Base-by-base conservation (phyloP, 768 basidiomycete genomes). In the Hygrophorus pudorinus region DNA sequence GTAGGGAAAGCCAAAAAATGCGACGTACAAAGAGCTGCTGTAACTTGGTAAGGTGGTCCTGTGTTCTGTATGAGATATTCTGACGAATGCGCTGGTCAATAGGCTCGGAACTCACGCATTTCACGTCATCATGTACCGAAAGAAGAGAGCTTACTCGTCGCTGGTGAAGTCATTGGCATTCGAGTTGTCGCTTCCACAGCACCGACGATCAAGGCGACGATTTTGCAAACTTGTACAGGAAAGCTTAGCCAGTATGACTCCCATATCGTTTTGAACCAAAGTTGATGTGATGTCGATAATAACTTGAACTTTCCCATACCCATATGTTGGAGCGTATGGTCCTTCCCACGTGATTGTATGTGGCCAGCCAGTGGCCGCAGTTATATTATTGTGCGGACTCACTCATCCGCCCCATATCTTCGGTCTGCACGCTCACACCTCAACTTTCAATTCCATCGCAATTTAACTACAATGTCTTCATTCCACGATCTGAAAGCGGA, bases 51-150 rank as follows among this genome's bases (percentile, higher is more conserved):
- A 53, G 73, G 24, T 7, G 31, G 6, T 17, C 20, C 24, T 32
- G 27, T 33, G 36, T 18, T 41, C 28, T 7, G 10, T 14, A 34
- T 36, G 14, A 37, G 28, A 31, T 44, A 44, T 46, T 14, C 31
- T 28, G 27, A 24, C 47, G 44, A 47, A 42, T 47, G 35, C 20
- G 45, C 1, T 27, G 38, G 40, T 16, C n/a, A n/a, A n/a, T 31
- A 93, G 90, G 88, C 72, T 93, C 17, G 86, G 88, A 33, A 71
- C 71, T 37, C 80, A 82, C 48, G 91, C 91, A 2, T 92, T 93
- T 60, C 70, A 77, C 54, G 63, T 72, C 8, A 70, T 89, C 41
- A 58, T 92, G 3, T 67, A 67, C 11, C 66, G 61, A 38, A 81
- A 73, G 48, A 68, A 73, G 5, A 63, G 72, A 21, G 59, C 59